Base-by-base conservation (phyloP, 2,329 filamentous ascomycete genomes). In the Alternaria alternata region DNA sequence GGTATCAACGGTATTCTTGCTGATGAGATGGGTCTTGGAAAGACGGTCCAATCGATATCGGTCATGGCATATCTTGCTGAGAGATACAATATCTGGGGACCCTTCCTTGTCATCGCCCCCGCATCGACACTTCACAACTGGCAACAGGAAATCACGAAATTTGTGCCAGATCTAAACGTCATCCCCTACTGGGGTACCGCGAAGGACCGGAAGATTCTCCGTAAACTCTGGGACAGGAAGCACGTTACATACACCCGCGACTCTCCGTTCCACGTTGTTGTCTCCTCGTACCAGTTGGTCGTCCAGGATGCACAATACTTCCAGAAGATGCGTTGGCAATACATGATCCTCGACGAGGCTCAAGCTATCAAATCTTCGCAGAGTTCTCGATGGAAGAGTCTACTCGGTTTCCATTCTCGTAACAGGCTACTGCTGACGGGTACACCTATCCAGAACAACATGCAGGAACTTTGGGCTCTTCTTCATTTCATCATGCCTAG, bases 401-500 rank as follows among this genome's bases (percentile, higher is more conserved):
- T 99, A 66, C 85, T 99, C 47, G 91, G 91, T 51, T 98, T 98
- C 85, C 92, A 96, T 77, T 98, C 94, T 81, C 91, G 95, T 62
- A 99, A 98, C 80, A 89, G 95, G 68, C 87, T 99, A 47, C 83
- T 99, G 44, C 86, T 99, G 20, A 99, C 95, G 0, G 95, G 95
- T 81, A 99, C 95, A 0, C 95, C 95, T 3, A 98, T 99, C 67
- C 95, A 99, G 80, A 99, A 99, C 83, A 99, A 98, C 85, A 99
- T 99, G 95, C 95, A 98, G 80, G 94, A 99, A 80, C 81, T 99
- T 60, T 99, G 95, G 95, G 95, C 95, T 30, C 81, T 99, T 67
- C 85, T 99, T 20, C 95, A 99, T 85, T 99, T 99, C 82, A 98
- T 98, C 82, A 98, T 99, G 95, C 95, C 95, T n/a, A 97, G 92